A percentile compares a stretch with the other conserved stretches of the same genome.
These are phyloP conservation scores for Lycium barbarum DNA, from an alignment of 257 asterid species.

Conservation along the genomic window DNA sequence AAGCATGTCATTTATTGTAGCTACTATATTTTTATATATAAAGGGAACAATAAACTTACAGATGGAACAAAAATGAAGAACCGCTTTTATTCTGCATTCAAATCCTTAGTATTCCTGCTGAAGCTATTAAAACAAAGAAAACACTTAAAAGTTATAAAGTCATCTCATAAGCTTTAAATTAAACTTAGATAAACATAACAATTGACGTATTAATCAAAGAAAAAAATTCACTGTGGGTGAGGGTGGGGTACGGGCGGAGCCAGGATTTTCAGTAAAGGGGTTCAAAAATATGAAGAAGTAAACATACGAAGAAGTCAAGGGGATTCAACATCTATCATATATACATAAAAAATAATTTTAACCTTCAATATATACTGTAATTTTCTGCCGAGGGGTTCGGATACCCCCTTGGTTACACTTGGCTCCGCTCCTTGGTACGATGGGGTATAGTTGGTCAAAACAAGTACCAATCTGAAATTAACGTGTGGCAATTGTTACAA, in stretches of 20 bases:
- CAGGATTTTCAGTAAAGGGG: too few relatives aligned
- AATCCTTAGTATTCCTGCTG: constrained; percentile 12
- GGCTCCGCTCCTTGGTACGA: too few relatives aligned
- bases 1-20: not conserved
- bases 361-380: too few relatives aligned
- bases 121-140: not conserved
- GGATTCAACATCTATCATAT: too few relatives aligned
- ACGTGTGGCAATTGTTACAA: not conserved
- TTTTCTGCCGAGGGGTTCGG: too few relatives aligned
- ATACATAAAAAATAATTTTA: too few relatives aligned
- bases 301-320: too few relatives aligned
- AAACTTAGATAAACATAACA: constrained; percentile 5
- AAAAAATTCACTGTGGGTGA: not conserved
- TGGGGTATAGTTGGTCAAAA: not conserved
- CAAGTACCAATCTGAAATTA: not conserved
- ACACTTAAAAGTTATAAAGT: not conserved
- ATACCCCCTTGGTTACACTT: too few relatives aligned
- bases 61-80: constrained; percentile 1
- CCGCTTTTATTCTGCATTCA: constrained; percentile 1
- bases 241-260: too few relatives aligned
- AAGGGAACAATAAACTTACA: constrained; percentile 20
- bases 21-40: not conserved
- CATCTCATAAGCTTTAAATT: constrained; percentile 11
- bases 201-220: not conserved
- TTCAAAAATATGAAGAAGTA: too few relatives aligned